These are phyloP conservation scores for Parathielavia appendiculata DNA, from an alignment of 495 filamentous ascomycete species.

Conservation along the genomic window DNA sequence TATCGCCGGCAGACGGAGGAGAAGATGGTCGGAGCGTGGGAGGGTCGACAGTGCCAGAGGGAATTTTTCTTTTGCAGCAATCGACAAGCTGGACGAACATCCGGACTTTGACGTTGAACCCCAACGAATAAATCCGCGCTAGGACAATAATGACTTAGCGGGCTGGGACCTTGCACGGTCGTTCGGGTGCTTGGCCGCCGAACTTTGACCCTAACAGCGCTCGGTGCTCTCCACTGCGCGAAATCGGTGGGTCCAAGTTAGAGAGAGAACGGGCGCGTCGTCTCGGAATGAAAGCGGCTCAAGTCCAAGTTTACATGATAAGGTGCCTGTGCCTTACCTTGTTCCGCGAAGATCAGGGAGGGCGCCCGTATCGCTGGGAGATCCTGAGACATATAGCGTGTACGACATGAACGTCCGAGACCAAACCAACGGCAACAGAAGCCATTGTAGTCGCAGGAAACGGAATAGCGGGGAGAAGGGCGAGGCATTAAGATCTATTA, in stretches of 20 bases:
- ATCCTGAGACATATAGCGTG: not conserved
- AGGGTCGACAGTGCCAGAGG: slow-evolving; percentile 19
- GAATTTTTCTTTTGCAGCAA: slow-evolving; percentile 31
- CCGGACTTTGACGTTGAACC: slow-evolving; percentile 29
- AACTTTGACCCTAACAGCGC: slow-evolving; percentile 12
- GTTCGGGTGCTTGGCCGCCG: slow-evolving; percentile 17
- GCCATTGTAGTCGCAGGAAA: not conserved
- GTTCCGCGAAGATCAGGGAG: too few species aligned
- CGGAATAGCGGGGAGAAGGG: not conserved
- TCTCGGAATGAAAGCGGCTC: too few species aligned
- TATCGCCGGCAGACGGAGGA: slow-evolving; percentile 2
- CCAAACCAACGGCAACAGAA: not conserved
- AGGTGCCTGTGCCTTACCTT: too few species aligned
- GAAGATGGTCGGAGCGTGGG: slow-evolving; percentile 9
- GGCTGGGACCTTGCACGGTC: slow-evolving; percentile 12
- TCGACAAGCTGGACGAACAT: slow-evolving; percentile 27
- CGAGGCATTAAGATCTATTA: slow-evolving; percentile 3
- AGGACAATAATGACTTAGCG: slow-evolving; percentile 24
- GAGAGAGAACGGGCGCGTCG: not conserved
- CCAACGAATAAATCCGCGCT: slow-evolving; percentile 30
- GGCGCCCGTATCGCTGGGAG: too few species aligned
- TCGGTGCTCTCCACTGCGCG: slow-evolving; percentile 3
- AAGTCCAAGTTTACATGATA: not conserved
- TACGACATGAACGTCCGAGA: not conserved
- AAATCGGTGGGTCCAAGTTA: not conserved